A percentile compares a stretch with the other conserved stretches of the same genome.
Evolutionary conservation across 768 basidiomycete genomes (phyloP).

Genomic region (Trametes cinnabarina): DNA sequence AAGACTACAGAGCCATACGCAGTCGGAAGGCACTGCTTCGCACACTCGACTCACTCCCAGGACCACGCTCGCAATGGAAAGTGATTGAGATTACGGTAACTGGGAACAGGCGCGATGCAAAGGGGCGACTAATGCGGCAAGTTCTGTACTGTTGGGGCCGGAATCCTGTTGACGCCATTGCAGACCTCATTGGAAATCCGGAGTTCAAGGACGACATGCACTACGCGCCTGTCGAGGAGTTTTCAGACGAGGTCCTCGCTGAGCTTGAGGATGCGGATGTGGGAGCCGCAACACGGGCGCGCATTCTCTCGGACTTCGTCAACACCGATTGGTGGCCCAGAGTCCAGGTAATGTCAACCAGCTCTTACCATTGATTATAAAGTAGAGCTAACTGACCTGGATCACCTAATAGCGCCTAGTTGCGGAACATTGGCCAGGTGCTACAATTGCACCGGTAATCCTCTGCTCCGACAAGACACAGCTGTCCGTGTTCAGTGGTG

Average conservation of each 20-base stretch:
- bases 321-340: conserved; percentile 30
- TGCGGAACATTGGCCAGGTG: conserved; percentile 30
- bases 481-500: conserved; percentile 36
- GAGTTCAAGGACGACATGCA: conserved; percentile 27
- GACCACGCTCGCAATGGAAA: no score
- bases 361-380: no score
- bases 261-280: conserved; percentile 2
- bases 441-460: conserved; percentile 38
- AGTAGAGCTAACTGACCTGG: no score
- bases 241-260: conserved; percentile 20
- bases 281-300: conserved; percentile 25
- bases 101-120: no score
- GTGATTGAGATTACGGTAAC: no score
- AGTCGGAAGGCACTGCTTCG: no score
- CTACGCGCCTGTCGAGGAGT: conserved; percentile 24
- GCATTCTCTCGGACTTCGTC: no score
- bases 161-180: conserved; percentile 29
- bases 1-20: no score
- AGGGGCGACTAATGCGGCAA: no score
- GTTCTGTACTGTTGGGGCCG: no score
- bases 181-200: conserved; percentile 29
- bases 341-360: conserved; percentile 19
- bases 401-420: no score
- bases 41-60: no score
- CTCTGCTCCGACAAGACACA: conserved; percentile 44